Base-by-base conservation (phyloP, 805 yeast genomes). In the Metschnikowia noctiluminum region DNA sequence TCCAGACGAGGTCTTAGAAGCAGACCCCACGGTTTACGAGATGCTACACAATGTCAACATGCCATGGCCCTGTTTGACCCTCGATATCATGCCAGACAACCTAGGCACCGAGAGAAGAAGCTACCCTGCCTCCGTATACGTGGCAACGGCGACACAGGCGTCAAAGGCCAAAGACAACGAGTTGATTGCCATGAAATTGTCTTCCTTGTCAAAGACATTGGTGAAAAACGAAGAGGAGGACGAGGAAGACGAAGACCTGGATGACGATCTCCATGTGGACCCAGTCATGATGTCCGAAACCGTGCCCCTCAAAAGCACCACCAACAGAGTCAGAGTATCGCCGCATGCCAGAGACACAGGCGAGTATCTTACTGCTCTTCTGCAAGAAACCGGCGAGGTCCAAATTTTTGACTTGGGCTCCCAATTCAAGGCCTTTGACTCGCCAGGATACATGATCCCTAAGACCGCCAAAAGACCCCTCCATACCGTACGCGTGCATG, bases 11-110 rank as follows among this genome's bases (percentile, higher is more conserved):
- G 95, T 87, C 11, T 76, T 94, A 63, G 97, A 92, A 70, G 96
- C 98, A 1, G 99, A 94, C 70, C 96, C 96, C 40, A 75, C 90
- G 7, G 97, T 92, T 2, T 94, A 94, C 65, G 96, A 92, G 62
- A 94, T 94, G 98, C 73, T 94, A 49, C 99, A 94, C 68, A 88
- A 87, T 60, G 89, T 92, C 51, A 88, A 88, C 66, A 73, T 92
- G 68, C 95, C 96, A 60, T 94, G 98, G 98, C 98, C 99, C 11
- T 90, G 97, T 70, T 71, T 94, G 63, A 89, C 97, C 3, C 75
- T 94, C 51, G 98, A 92, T 62, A 72, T 94, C 16, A 70, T 94
- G 45, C 96, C 96, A 6, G 99, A 94, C 64, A 73, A 75, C 45
- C 74, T 88, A 51, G 99, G 99, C 10, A 74, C 79, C 43, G 97